These are phyloP conservation scores for Athelia psychrophila DNA, from an alignment of 1,284 basidiomycete genomes.

Conservation along the genomic window DNA sequence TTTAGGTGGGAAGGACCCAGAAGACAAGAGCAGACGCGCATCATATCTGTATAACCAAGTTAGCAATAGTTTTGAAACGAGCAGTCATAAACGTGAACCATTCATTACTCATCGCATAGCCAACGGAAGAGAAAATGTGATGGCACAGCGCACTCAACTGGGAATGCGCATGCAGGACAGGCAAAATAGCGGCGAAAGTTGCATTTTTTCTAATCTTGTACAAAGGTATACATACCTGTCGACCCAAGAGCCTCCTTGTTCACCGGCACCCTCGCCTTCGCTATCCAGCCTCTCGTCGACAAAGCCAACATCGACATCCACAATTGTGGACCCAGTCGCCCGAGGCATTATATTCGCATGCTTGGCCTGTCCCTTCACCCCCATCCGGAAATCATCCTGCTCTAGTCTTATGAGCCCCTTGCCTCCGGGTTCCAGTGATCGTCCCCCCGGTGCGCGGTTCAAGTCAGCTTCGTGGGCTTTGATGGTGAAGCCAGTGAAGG, in stretches of 20 bases:
- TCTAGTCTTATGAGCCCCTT: constrained; percentile 25
- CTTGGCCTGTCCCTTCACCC: constrained; percentile 10
- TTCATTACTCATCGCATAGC: neutral
- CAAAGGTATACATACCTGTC: neutral
- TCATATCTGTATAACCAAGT: constrained; percentile 60
- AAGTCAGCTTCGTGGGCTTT: constrained; percentile 71
- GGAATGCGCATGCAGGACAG: neutral
- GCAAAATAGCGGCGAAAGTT: neutral
- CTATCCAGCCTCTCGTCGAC: constrained; percentile 5
- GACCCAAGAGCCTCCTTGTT: neutral
- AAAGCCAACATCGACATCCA: constrained; percentile 11
- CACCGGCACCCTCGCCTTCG: constrained; percentile 33
- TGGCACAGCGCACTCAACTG: neutral
- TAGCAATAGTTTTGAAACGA: constrained; percentile 8
- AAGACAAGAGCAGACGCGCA: constrained; percentile 61
- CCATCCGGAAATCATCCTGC: constrained; percentile 48
- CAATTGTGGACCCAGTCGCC: constrained; percentile 5
- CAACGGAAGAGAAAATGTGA: neutral
- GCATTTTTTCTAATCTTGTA: too few species aligned
- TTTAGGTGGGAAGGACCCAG: constrained; percentile 34
- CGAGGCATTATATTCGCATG: neutral
- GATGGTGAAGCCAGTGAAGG: too few species aligned
- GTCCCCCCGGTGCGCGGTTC: constrained; percentile 43
- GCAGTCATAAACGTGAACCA: constrained; percentile 3
- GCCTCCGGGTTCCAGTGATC: constrained; percentile 45